A percentile compares a stretch with the other conserved stretches of the same genome.
phyloP scores from a whole-genome alignment of 352 stramenopile genomes.

The Phytophthora sansomeana region DNA sequence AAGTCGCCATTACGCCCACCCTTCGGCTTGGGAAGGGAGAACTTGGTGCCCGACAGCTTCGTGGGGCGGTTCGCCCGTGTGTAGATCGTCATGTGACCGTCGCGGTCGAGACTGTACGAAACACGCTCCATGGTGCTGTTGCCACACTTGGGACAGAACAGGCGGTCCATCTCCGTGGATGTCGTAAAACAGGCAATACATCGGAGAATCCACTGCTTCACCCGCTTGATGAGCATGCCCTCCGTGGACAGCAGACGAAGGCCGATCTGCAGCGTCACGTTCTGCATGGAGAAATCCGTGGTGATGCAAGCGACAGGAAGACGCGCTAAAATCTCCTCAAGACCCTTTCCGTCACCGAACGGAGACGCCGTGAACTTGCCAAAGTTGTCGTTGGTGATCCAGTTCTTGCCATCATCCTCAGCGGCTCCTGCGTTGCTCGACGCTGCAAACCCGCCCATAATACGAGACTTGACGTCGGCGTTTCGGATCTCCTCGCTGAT shows the following conservation, averaged over 20 bases:
- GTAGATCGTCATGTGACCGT: conserved; percentile 92
- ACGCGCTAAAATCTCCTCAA: conserved; percentile 64
- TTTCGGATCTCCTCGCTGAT: conserved; percentile 69
- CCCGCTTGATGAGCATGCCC: conserved; percentile 87
- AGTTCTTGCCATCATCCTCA: conserved; percentile 91
- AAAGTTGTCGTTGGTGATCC: conserved; percentile 78
- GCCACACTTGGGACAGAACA: conserved; percentile 98
- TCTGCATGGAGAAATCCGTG: conserved; percentile 92
- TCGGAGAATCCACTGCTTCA: conserved; percentile 96
- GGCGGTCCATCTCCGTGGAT: conserved; percentile 91
- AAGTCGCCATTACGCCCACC: conserved; percentile 95
- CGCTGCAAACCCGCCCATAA: conserved; percentile 83
- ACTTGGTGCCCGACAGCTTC: conserved; percentile 97
- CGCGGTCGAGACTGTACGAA: conserved; percentile 93
- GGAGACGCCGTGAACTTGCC: conserved; percentile 70
- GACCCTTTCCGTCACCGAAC: conserved; percentile 76
- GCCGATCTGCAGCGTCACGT: conserved; percentile 92
- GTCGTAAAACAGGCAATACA: conserved; percentile 98
- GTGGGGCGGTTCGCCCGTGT: conserved; percentile 79
- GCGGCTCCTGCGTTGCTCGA: conserved; percentile 78
- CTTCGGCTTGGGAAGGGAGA: conserved; percentile 96
- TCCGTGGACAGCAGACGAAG: conserved; percentile 81
- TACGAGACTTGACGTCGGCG: conserved; percentile 87
- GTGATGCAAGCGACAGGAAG: conserved; percentile 84
- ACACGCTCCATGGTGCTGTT: conserved; percentile 96